Conservation (phyloP, 164 flowering plant species). For the Cinnamomum micranthum region DNA sequence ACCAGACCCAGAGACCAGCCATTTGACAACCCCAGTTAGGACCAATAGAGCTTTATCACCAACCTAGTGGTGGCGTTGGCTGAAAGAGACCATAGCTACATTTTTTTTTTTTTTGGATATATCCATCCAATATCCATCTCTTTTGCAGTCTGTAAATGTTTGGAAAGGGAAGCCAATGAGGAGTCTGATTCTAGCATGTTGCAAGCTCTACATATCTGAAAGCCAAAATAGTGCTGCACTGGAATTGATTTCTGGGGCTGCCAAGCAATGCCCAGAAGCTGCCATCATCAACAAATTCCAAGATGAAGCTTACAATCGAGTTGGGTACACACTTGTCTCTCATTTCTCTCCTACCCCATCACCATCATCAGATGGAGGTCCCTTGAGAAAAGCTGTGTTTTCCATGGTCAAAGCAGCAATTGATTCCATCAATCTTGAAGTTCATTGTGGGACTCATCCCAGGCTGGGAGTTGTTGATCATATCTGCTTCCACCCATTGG, state of each 20-base stretch:
- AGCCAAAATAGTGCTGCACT: slow-evolving; percentile 47
- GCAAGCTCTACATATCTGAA: slow-evolving; percentile 70
- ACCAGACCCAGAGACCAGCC: too few relatives aligned
- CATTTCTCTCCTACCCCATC: slow-evolving; percentile 30
- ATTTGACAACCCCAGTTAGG: too few relatives aligned
- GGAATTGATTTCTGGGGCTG: slow-evolving; percentile 53
- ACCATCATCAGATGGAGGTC: slow-evolving; percentile 34
- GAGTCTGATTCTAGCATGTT: slow-evolving; percentile 46
- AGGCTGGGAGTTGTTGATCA: slow-evolving; percentile 76
- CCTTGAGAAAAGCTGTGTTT: slow-evolving; percentile 44
- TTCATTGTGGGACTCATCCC: slow-evolving; percentile 66
- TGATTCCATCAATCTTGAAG: slow-evolving; percentile 48
- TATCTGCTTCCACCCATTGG: slow-evolving; percentile 65
- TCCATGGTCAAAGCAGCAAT: slow-evolving; percentile 65
- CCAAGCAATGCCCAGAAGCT: slow-evolving; percentile 39
- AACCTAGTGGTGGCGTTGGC: too few relatives aligned
- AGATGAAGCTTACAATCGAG: slow-evolving; percentile 55
- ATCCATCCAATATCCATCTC: background rate
- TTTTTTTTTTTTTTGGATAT: too few relatives aligned
- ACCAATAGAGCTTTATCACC: background rate
- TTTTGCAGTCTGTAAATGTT: background rate
- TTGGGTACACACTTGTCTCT: slow-evolving; percentile 56
- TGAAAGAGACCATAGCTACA: too few relatives aligned
- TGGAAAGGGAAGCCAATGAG: slow-evolving; percentile 15
- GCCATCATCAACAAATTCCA: slow-evolving; percentile 55